These are phyloP conservation scores for Aspergillus viridinutans DNA, from an alignment of 2,329 filamentous ascomycete species.

Conservation along the genomic window DNA sequence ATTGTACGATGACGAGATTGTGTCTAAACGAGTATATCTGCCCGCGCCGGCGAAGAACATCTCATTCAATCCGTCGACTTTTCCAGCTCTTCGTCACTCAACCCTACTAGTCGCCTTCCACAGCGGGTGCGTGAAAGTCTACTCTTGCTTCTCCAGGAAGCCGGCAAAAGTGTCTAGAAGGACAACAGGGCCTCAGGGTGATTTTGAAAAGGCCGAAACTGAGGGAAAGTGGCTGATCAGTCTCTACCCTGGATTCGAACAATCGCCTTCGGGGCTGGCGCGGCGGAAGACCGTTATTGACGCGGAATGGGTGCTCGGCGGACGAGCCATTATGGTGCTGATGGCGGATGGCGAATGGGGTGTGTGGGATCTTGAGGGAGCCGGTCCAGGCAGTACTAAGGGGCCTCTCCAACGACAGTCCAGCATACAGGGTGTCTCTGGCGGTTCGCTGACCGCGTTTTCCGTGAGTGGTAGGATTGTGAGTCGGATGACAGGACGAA, in stretches of 20 bases:
- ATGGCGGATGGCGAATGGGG: constrained; percentile 47
- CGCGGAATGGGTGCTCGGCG: constrained; percentile 44
- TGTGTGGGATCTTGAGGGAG: constrained; percentile 47
- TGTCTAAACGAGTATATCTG: constrained; percentile 46
- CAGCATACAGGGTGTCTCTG: constrained; percentile 36
- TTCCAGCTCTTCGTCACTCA: constrained; percentile 51
- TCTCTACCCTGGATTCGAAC: constrained; percentile 40
- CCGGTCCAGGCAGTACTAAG: constrained; percentile 38
- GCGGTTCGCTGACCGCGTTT: constrained; percentile 40
- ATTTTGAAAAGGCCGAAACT: constrained; percentile 28
- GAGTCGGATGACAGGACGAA: constrained; percentile 17
- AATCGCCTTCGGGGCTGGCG: constrained; percentile 22
- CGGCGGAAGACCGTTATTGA: constrained; percentile 43
- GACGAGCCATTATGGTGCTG: constrained; percentile 43
- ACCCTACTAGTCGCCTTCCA: constrained; percentile 53
- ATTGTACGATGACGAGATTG: constrained; percentile 34
- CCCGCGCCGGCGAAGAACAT: constrained; percentile 49
- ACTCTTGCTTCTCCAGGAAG: constrained; percentile 48
- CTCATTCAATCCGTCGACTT: constrained; percentile 51
- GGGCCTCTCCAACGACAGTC: constrained; percentile 37
- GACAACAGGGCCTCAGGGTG: constrained; percentile 26
- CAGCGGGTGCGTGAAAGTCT: constrained; percentile 54
- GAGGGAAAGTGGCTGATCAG: constrained; percentile 44
- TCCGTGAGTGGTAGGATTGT: constrained; percentile 40
- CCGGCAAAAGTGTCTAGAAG: constrained; percentile 23